Percentiles rank a stretch among this genome's conserved stretches.
These are phyloP conservation scores for Senna siamea DNA, from an alignment of 306 rosid genomes.

Conservation along the genomic window DNA sequence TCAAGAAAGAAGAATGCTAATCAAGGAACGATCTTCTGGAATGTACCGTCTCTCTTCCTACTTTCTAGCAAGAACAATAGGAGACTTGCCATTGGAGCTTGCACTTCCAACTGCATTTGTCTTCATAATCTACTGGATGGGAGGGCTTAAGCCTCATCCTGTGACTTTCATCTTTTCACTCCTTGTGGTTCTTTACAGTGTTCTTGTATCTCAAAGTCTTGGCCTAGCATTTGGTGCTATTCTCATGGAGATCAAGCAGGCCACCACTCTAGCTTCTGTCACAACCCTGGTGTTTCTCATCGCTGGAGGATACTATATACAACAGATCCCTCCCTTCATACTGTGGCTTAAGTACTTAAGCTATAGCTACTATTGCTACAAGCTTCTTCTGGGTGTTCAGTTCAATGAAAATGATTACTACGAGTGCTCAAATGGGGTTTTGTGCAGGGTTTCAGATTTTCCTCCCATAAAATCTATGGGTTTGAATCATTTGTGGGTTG, in stretches of 20 bases:
- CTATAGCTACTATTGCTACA: constrained; percentile 84
- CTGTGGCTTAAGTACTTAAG: constrained; percentile 81
- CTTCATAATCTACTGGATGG: constrained; percentile 80
- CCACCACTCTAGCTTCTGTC: constrained; percentile 82
- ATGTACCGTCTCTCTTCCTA: constrained; percentile 83
- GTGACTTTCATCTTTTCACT: constrained; percentile 67
- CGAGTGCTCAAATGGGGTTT: constrained; percentile 69
- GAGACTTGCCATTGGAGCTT: constrained; percentile 80
- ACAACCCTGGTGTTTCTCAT: constrained; percentile 84
- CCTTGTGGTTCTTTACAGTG: constrained; percentile 72
- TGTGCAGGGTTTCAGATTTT: constrained; percentile 66
- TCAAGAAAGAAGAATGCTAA: constrained; percentile 77
- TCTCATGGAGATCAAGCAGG: constrained; percentile 80
- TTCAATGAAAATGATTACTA: constrained; percentile 65
- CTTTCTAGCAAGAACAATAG: constrained; percentile 76
- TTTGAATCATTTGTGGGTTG: constrained; percentile 66
- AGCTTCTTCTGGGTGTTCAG: constrained; percentile 80
- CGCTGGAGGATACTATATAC: constrained; percentile 84
- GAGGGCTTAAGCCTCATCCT: constrained; percentile 77
- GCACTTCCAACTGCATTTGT: constrained; percentile 87
- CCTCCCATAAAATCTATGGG: constrained; percentile 68
- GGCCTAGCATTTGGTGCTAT: constrained; percentile 86
- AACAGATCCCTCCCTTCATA: constrained; percentile 78
- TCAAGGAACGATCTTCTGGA: constrained; percentile 80
- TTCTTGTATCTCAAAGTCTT: constrained; percentile 82